Conservation (phyloP, 768 basidiomycete genomes). For the Pisolithus orientalis region DNA sequence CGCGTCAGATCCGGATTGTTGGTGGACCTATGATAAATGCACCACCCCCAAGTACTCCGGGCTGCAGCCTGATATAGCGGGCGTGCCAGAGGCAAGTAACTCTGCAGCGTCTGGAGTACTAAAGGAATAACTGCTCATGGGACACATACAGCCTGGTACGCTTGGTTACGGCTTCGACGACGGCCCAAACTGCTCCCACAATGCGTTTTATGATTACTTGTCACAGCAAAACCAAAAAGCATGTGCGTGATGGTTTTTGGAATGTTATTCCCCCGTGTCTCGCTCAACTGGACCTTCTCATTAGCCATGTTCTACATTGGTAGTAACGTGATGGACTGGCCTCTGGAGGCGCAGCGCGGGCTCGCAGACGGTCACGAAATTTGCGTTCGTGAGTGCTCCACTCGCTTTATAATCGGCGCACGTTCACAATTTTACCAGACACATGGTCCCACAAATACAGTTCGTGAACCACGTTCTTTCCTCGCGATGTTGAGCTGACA, state of each 20-base stretch:
- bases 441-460: conserved; percentile 40
- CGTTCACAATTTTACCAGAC: conserved; percentile 8
- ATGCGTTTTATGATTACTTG: conserved; percentile 54
- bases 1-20: conserved; percentile 44
- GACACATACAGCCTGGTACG: conserved; percentile 38
- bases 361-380: conserved; percentile 55
- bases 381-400: conserved; percentile 45
- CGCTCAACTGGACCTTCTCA: background rate
- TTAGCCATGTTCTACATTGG: conserved; percentile 60
- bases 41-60: conserved; percentile 40
- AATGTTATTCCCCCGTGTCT: background rate
- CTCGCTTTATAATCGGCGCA: background rate
- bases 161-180: conserved; percentile 63
- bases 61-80: conserved; percentile 37
- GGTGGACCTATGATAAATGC: conserved; percentile 36
- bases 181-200: conserved; percentile 61
- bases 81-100: conserved; percentile 39
- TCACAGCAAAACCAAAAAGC: conserved; percentile 51
- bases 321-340: conserved; percentile 51
- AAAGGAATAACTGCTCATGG: background rate
- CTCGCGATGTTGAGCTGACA: background rate
- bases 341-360: conserved; percentile 48
- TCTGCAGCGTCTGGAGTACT: background rate
- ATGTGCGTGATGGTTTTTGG: conserved; percentile 32
- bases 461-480: conserved; percentile 19